phyloP scores from a whole-genome alignment of 306 rosid species.

The Medicago lupulina region DNA sequence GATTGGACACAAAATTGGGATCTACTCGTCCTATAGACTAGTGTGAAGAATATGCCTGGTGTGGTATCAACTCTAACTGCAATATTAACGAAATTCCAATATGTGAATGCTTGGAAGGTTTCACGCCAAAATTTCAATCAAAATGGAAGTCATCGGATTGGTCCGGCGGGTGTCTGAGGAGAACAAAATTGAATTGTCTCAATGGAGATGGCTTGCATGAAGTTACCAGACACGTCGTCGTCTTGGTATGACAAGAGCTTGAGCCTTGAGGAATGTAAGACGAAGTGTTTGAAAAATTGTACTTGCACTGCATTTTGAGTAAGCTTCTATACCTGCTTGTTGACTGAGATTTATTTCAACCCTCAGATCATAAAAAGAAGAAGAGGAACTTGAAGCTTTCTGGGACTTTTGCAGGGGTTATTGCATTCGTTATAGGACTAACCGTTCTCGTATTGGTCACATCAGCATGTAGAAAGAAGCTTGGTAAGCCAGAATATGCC shows the following conservation, averaged over 20 bases:
- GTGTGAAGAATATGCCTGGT: background rate
- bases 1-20: constrained; percentile 33
- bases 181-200: constrained; percentile 24
- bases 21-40: background rate
- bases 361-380: constrained; percentile 4
- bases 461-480: background rate
- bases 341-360: background rate
- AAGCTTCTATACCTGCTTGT: background rate
- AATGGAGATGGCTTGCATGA: constrained; percentile 23
- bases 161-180: constrained; percentile 39
- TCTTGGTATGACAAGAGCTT: background rate
- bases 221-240: background rate
- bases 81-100: background rate
- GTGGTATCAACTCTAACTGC: background rate
- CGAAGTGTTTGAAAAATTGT: background rate
- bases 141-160: constrained; percentile 7
- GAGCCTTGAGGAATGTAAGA: background rate
- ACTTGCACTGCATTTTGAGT: background rate
- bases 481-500: background rate
- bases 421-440: background rate
- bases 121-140: constrained; percentile 9
- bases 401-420: constrained; percentile 6
- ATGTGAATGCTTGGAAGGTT: constrained; percentile 41
- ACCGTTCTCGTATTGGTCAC: background rate
- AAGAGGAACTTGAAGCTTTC: constrained; percentile 9